Evolutionary conservation across 768 basidiomycete species (phyloP), one percentile per base, ranked within the genome.

Genomic region (Suillus americanus): DNA sequence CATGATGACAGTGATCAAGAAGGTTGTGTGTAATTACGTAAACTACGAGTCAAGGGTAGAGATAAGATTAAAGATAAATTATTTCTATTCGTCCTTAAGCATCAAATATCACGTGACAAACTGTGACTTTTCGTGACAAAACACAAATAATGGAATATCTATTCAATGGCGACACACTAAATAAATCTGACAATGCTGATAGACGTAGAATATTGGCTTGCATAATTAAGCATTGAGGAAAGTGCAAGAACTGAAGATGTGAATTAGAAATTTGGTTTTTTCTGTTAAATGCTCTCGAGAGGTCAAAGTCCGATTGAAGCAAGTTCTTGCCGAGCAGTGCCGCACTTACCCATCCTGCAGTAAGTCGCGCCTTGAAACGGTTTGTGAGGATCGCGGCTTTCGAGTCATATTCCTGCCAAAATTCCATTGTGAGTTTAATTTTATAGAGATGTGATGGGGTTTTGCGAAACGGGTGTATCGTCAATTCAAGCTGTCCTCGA

Each of bases 1-100:
- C 81, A 82, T 83, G 54, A 40, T 64, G 23, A 37, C 33, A 20
- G 28, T 40, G n/a, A 40, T 57, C 62, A 33, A 60, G 25, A 62
- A 40, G 16, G 10, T 28, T 9, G 16, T 16, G 16, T 16, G 23
- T 40, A 38, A 40, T 33, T 25, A 30, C 40, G 16, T 50, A 50
- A 38, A 55, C 23, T 35, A 43, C 41, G 5, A 35, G 12, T n/a
- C 46, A 5, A 50, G 50, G n/a, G 37, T 62, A 20, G 33, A 51
- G n/a, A 46, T 46, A 46, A 46, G n/a, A 43, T 43, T 9, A 43
- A 38, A 38, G 37, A 38, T 38, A 38, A 38, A 38, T 12, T 33
- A 33, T 33, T 33, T 33, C 5, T 33, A 33, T 2, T 30, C 30
- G 30, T 30, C 30, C 30, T 30, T 30, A 30, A 30, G 3, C 28